These are phyloP conservation scores for Candida fluviatilis DNA, from an alignment of 805 yeast genomes.

Conservation along the genomic window DNA sequence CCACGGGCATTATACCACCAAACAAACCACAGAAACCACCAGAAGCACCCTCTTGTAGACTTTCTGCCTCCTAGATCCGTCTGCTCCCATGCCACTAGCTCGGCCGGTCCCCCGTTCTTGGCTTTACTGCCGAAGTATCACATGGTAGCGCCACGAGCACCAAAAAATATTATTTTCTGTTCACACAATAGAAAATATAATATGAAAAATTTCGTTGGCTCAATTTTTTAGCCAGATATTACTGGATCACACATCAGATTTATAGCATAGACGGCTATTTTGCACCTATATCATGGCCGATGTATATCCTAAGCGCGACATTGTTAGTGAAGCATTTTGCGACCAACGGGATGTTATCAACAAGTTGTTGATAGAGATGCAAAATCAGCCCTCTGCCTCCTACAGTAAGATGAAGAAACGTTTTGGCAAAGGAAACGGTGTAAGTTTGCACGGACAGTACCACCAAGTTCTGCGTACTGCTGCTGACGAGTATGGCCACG, in stretches of 20 bases:
- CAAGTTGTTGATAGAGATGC: conserved; percentile 27
- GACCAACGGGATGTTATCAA: conserved; percentile 30
- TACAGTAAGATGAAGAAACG: background rate
- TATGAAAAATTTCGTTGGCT: conserved; percentile 1
- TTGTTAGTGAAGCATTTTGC: conserved; percentile 28
- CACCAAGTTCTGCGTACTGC: background rate
- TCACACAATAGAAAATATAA: background rate
- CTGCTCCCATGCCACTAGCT: too few relatives aligned
- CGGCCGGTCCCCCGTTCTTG: too few relatives aligned
- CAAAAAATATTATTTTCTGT: too few relatives aligned
- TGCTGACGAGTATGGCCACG: background rate
- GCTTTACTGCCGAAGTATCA: too few relatives aligned
- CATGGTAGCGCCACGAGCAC: background rate
- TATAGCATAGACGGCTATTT: too few relatives aligned
- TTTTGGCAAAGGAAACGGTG: background rate
- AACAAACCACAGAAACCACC: too few relatives aligned
- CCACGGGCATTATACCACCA: too few relatives aligned
- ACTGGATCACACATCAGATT: too few relatives aligned
- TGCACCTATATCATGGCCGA: too few relatives aligned
- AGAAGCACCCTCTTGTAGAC: too few relatives aligned
- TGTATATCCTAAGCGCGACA: conserved; percentile 20
- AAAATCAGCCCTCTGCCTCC: conserved; percentile 24
- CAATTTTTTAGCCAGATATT: background rate
- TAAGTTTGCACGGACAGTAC: background rate
- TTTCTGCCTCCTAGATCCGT: too few relatives aligned